A percentile compares a stretch with the other conserved stretches of the same genome.
These are phyloP conservation scores for Gryganskiella cystojenkinii DNA, from an alignment of 192 early-diverging fungal species.

Conservation along the genomic window DNA sequence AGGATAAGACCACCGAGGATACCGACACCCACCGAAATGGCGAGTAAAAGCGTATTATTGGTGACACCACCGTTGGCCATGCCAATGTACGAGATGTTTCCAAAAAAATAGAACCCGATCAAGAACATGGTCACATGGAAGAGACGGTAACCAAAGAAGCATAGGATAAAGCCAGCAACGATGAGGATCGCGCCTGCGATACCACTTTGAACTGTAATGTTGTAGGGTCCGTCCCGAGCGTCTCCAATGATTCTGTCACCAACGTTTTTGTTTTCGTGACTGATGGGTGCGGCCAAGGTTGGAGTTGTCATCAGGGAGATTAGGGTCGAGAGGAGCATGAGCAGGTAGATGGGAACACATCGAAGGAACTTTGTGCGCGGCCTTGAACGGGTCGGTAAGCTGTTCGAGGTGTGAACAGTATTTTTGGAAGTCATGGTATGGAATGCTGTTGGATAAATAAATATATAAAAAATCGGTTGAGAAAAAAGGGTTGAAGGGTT, in stretches of 20 bases:
- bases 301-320: slow-evolving; percentile 2
- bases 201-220: slow-evolving; percentile 45
- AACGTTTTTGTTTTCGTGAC: not conserved
- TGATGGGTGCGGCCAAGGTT: not conserved
- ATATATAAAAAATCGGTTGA: too few species aligned
- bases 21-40: slow-evolving; percentile 50
- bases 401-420: too few species aligned
- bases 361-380: too few species aligned
- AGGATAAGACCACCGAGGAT: slow-evolving; percentile 43
- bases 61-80: slow-evolving; percentile 57
- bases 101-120: slow-evolving; percentile 53
- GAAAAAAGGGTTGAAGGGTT: too few species aligned
- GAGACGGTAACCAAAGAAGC: slow-evolving; percentile 39
- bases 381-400: too few species aligned
- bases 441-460: too few species aligned
- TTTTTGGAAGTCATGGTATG: too few species aligned
- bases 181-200: slow-evolving; percentile 46
- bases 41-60: slow-evolving; percentile 43
- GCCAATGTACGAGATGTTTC: slow-evolving; percentile 50
- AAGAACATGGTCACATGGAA: slow-evolving; percentile 33
- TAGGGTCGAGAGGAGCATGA: slow-evolving; percentile 12
- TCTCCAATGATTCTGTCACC: too few species aligned
- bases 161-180: slow-evolving; percentile 38
- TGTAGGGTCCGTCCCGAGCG: slow-evolving; percentile 36
- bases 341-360: slow-evolving; percentile 8